phyloP scores from a whole-genome alignment of 2,329 filamentous ascomycete species.

The Aureobasidium namibiae region DNA sequence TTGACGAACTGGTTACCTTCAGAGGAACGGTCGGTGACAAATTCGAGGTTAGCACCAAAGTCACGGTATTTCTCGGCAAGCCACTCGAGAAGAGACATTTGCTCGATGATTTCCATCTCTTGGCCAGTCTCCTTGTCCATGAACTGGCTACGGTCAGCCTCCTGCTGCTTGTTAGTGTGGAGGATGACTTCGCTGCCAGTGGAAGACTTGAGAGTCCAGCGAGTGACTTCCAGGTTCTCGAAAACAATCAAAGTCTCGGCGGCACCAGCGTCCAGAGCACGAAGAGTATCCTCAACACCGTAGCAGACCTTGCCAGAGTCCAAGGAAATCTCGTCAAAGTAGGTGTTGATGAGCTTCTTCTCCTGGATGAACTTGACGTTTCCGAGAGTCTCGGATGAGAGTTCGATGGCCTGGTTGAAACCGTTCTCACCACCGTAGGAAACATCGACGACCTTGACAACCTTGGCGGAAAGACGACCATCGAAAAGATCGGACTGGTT shows the following conservation, averaged over 20 bases:
- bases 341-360: constrained; percentile 98
- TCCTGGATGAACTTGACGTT: constrained; percentile 99
- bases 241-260: constrained; percentile 93
- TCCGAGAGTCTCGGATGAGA: constrained; percentile 88
- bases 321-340: constrained; percentile 98
- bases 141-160: constrained; percentile 72
- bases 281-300: constrained; percentile 93
- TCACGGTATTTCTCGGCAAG: constrained; percentile 98
- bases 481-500: constrained; percentile 98
- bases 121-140: constrained; percentile 92
- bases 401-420: constrained; percentile 98
- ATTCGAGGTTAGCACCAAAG: constrained; percentile 91
- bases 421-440: constrained; percentile 99
- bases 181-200: constrained; percentile 64
- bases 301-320: constrained; percentile 97
- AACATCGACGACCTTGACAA: constrained; percentile 98
- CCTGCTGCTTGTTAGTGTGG: constrained; percentile 82
- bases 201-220: constrained; percentile 80
- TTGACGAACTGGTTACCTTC: constrained; percentile 99
- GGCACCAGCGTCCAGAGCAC: constrained; percentile 90
- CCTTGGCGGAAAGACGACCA: constrained; percentile 79
- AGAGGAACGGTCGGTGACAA: constrained; percentile 93
- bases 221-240: constrained; percentile 91
- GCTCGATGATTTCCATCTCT: constrained; percentile 89
- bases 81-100: constrained; percentile 97